Evolutionary conservation across 2,329 filamentous ascomycete genomes (phyloP).

Genomic region (Metarhizium sp.): DNA sequence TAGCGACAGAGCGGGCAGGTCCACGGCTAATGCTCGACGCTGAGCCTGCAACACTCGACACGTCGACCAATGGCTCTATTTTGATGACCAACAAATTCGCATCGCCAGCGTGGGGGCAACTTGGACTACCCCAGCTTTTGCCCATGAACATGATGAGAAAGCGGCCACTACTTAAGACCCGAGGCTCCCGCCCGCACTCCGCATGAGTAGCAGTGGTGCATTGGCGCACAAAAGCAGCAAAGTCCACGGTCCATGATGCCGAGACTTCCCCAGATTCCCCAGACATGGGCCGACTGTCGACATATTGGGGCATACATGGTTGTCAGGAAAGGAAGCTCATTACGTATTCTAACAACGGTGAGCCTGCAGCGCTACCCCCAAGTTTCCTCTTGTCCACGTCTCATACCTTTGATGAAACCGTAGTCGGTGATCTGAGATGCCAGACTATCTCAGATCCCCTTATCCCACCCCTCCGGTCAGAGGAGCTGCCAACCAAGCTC

Average conservation of each 20-base stretch:
- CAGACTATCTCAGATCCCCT: neutral
- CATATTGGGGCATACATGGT: neutral
- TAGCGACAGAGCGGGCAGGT: slow-evolving; percentile 7
- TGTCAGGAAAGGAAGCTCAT: neutral
- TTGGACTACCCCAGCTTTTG: neutral
- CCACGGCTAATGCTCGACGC: neutral
- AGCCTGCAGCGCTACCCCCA: neutral
- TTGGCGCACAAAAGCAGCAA: neutral
- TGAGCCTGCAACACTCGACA: neutral
- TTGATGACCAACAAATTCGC: neutral
- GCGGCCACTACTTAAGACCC: too few relatives aligned
- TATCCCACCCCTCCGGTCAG: too few relatives aligned
- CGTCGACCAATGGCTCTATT: neutral
- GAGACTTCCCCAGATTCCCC: neutral
- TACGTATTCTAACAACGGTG: neutral
- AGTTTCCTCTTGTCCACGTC: neutral
- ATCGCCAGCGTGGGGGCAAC: neutral
- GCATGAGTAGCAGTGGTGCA: neutral
- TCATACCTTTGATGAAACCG: neutral
- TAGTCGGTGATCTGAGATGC: neutral
- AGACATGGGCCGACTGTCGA: neutral
- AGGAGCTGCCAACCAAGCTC: too few relatives aligned
- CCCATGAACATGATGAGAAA: too few relatives aligned
- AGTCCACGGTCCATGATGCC: neutral
- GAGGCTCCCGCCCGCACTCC: too few relatives aligned